Base-by-base conservation (phyloP, 208 protist species). In the Acanthamoeba royreba region DNA sequence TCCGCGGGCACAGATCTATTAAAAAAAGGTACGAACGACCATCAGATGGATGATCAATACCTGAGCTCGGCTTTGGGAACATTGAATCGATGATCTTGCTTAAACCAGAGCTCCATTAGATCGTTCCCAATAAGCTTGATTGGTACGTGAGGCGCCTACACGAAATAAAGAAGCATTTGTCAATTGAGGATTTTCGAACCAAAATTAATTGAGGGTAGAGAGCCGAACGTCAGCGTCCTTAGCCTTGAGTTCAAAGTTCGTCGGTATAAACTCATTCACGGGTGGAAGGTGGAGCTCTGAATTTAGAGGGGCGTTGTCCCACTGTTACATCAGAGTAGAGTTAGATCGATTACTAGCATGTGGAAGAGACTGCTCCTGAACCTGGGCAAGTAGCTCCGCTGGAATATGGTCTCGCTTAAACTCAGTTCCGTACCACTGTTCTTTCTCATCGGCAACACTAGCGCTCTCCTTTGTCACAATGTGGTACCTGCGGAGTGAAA, bases 251-350 rank as follows among this genome's bases (percentile, higher is more conserved):
- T 2, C 38, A 28, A 95, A 93, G 33, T 95, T 69, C 31, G 92
- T 92, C 22, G 94, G 92, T 35, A 95, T 93, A 22, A 95, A 95
- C 33, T 93, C 46, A 42, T 95, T 95, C 22, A 38, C n/a, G 4
- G 46, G 45, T 53, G 94, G 94, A 17, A 95, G 55, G 11, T 77
- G 45, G 43, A 95, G 22, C 28, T 35, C 89, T 22, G 53, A 11
- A 25, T 25, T 35, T 22, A 43, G 35, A 8, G 19, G 9, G 28
- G 35, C 40, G 7, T 11, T 69, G 85, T 9, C 46, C 85, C 85
- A 74, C 79, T 92, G 53, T 35, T 61, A 15, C 0, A 47, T 69
- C 25, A 61, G 19, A 55, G 9, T 9, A 9, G 19, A 55, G 49
- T 19, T 19, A 55, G 13, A 55, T 25, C 38, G 19, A 42, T 1